Conservation (phyloP, 208 protist species). For the Crithidia sp. region DNA sequence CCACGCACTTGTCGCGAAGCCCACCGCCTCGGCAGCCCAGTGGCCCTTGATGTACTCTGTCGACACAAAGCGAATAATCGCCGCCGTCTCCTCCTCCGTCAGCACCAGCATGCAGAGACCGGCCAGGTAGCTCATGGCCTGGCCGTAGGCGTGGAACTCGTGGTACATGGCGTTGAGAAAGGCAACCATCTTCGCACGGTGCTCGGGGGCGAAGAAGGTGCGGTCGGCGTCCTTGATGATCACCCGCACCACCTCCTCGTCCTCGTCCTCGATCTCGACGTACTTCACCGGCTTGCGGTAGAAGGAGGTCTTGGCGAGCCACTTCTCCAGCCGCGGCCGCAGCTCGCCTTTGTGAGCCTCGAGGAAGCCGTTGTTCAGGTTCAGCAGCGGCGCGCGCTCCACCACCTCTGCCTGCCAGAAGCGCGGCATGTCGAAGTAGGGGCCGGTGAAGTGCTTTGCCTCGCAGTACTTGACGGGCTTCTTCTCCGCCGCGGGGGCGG, state of each 20-base stretch:
- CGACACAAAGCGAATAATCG: slow-evolving; percentile 79
- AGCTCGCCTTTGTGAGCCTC: slow-evolving; percentile 63
- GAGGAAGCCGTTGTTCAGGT: slow-evolving; percentile 86
- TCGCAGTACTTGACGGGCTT: slow-evolving; percentile 55
- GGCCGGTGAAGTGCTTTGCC: slow-evolving; percentile 77
- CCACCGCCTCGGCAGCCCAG: slow-evolving; percentile 89
- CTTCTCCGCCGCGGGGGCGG: slow-evolving; percentile 17
- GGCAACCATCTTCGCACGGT: slow-evolving; percentile 75
- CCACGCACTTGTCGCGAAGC: slow-evolving; percentile 90
- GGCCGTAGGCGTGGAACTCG: slow-evolving; percentile 87
- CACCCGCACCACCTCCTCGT: slow-evolving; percentile 89
- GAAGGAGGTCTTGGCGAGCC: slow-evolving; percentile 67
- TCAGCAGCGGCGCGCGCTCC: slow-evolving; percentile 67
- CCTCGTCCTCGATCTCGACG: slow-evolving; percentile 78
- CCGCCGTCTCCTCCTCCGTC: slow-evolving; percentile 81
- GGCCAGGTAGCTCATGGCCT: slow-evolving; percentile 93
- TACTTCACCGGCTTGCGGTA: slow-evolving; percentile 73
- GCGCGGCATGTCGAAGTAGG: slow-evolving; percentile 79
- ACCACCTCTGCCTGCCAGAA: slow-evolving; percentile 88
- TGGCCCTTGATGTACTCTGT: slow-evolving; percentile 85
- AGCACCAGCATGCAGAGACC: slow-evolving; percentile 84
- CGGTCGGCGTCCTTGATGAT: slow-evolving; percentile 92
- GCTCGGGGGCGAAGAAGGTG: slow-evolving; percentile 80
- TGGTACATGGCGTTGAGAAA: slow-evolving; percentile 85
- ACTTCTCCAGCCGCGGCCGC: slow-evolving; percentile 66